Evolutionary conservation across 495 filamentous ascomycete genomes (phyloP), one percentile per base, ranked within the genome.

Genomic region (Symbiotaphrina buchneri): DNA sequence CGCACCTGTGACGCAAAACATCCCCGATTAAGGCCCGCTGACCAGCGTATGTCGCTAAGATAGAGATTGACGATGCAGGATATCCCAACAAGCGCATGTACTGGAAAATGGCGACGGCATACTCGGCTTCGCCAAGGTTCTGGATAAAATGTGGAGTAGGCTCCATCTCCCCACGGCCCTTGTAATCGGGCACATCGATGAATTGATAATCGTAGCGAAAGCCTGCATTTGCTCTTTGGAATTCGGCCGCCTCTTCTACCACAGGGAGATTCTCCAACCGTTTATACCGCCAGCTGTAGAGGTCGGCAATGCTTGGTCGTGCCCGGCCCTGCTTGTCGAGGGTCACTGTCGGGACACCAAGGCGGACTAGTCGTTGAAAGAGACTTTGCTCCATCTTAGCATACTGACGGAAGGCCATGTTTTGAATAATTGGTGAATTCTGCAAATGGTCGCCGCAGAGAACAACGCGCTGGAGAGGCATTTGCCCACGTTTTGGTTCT

Each of bases 41-140:
- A n/a, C 87, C 87, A 17, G 85, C 82, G 48, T 99, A 99, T 1
- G 87, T 83, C 8, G 81, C 74, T 21, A 99, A 58, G 32, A 99
- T 91, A 18, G 69, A 76, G 49, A 95, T 92, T 46, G 74, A 83
- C 22, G 68, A 63, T 2, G 80, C 75, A n/a, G 90, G 83, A 49
- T 99, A 99, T 7, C 84, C 87, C 5, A 99, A 68, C 29, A 99
- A 59, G 17, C 87, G 75, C 90, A 99, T 95, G 44, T 94, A 99
- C 54, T 90, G 80, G 52, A 72, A 99, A 29, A 95, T 61, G 17
- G 90, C 90, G 24, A 94, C 87, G 6, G 80, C 75, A 43, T 95
- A 95, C 54, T 99, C 87, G 0, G 87, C 87, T 48, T 99, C 87
- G 18, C 90, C 87, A 16, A 95, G 54, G 42, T 99, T 99, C 51